These are phyloP conservation scores for Aspergillus piperis DNA, from an alignment of 2,329 filamentous ascomycete genomes.

Conservation along the genomic window DNA sequence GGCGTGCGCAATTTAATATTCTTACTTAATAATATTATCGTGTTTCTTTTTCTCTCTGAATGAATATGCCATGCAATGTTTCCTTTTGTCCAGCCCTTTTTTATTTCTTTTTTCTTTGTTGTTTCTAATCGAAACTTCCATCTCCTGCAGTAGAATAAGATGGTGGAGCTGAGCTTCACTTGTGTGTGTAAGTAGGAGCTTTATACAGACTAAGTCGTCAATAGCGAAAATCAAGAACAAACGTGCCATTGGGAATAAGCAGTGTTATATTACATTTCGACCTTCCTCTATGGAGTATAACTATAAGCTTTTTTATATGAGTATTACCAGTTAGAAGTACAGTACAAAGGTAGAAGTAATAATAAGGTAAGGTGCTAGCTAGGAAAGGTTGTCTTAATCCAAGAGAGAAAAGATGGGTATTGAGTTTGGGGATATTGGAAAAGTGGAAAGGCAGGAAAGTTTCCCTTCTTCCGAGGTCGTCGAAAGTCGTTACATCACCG, in stretches of 20 bases:
- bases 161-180: no score
- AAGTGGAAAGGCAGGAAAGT: neutral
- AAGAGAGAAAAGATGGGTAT: neutral
- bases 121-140: no score
- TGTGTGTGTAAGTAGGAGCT: no score
- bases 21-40: neutral
- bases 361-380: neutral
- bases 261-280: no score
- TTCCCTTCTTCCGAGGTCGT: neutral
- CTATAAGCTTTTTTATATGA: no score
- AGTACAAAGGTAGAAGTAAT: no score
- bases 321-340: no score
- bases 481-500: slow-evolving; percentile 18
- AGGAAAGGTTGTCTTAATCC: neutral
- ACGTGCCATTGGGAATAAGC: no score
- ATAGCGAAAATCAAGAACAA: no score
- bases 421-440: neutral
- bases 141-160: no score
- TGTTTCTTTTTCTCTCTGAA: neutral
- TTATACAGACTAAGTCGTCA: no score
- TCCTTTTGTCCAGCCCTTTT: neutral
- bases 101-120: neutral
- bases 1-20: slow-evolving; percentile 1
- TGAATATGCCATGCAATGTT: neutral
- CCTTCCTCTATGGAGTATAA: no score